Evolutionary conservation across 2,329 filamentous ascomycete species (phyloP), one percentile per base, ranked within the genome.

Genomic region (Pseudogymnoascus sp.): DNA sequence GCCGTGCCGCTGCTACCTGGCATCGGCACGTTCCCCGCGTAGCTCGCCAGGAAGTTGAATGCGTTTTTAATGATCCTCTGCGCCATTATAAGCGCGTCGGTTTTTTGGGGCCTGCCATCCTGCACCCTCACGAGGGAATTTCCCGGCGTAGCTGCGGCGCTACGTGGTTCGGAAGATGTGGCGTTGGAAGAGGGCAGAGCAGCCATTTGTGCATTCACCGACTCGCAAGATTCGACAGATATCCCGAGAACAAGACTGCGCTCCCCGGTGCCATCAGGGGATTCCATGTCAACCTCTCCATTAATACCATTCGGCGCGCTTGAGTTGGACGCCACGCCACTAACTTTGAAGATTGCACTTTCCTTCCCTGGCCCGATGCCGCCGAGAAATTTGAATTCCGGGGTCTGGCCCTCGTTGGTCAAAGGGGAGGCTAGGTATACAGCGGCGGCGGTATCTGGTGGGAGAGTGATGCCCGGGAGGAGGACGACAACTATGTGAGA

Each of bases 61-160:
- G 92, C 94, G 73, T 96, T 96, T 67, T 90, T 88, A 68, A 99
- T 97, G 67, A 99, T 96, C 64, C 90, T 80, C 74, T 97, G 91
- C 28, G 94, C 94, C 21, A 99, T 79, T 2, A 90, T 76, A 64
- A 89, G 84, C 0, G 90, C 94, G n/a, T 82, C 78, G 1, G 84
- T 77, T 52, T 75, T 74, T 26, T 71, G 68, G 62, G 68, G 62
- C 63, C 70, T 33, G 60, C 61, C 59, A n/a, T 59, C 23, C 12
- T 55, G 60, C n/a, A 56, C 23, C 13, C 61, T 60, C 9, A 67
- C 63, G 23, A 67, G 26, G 52, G 59, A 48, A 59, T 13, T 55
- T 57, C 35, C 33, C 39, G 69, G 67, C 33, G 57, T 61, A 66
- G 57, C 56, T 60, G 33, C 68, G 3, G 70, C 70, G 3, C 67